Evolutionary conservation across 345 rosid species (phyloP).

Genomic region (Pseudoturritis turrita): DNA sequence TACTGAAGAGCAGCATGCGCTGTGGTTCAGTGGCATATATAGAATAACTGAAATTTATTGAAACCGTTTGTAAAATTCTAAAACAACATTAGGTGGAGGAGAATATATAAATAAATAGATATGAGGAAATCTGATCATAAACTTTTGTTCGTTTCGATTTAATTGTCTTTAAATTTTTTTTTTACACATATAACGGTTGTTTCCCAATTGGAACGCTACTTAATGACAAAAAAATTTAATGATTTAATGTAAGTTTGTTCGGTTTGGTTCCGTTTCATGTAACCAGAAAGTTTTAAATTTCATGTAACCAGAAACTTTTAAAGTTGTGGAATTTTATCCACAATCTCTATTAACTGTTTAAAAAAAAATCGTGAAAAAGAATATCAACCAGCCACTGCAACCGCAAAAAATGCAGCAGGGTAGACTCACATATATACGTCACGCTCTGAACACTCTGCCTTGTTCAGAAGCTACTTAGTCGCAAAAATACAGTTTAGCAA

Average conservation of each 20-base stretch:
- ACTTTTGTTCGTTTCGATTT: too few species aligned
- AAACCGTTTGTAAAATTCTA: not conserved
- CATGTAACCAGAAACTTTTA: not conserved
- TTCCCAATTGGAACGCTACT: too few species aligned
- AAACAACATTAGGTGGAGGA: too few species aligned
- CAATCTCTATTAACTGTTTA: not conserved
- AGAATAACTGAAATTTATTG: not conserved
- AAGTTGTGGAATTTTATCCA: not conserved
- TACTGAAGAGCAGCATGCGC: not conserved
- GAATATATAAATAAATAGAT: too few species aligned
- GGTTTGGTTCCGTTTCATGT: slow-evolving; percentile 7
- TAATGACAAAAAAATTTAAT: too few species aligned
- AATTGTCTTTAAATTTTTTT: too few species aligned
- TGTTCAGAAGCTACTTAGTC: not conserved
- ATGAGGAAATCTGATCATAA: too few species aligned
- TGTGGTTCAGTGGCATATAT: not conserved
- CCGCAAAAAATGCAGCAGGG: slow-evolving; percentile 11
- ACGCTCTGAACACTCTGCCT: slow-evolving; percentile 3
- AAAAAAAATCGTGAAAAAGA: not conserved
- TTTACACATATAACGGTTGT: too few species aligned
- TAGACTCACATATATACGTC: slow-evolving; percentile 8
- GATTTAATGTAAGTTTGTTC: not conserved
- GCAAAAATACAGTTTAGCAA: not conserved
- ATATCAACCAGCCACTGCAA: not conserved
- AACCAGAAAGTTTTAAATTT: not conserved